Evolutionary conservation across 306 rosid genomes (phyloP).

Genomic region (Cucurbita ficifolia): DNA sequence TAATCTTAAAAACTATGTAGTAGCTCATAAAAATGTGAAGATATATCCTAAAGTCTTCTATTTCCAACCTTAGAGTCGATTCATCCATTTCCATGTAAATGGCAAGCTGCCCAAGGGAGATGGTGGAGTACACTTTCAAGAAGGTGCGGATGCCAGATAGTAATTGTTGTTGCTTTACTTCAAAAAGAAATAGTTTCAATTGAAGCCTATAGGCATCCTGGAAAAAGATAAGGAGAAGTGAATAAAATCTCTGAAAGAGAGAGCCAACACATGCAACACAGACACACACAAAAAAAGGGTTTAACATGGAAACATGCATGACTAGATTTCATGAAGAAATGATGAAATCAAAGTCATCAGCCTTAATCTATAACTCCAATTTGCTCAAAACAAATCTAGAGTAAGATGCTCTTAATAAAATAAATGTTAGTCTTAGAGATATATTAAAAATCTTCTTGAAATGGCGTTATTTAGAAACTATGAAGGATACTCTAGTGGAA

Average conservation of each 20-base stretch:
- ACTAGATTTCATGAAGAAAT: background rate
- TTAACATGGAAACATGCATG: background rate
- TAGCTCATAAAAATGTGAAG: background rate
- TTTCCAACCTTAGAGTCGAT: slow-evolving; percentile 58
- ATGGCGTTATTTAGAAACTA: background rate
- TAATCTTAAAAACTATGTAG: background rate
- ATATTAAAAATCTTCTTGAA: background rate
- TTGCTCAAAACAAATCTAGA: background rate
- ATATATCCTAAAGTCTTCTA: slow-evolving; percentile 6
- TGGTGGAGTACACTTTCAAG: slow-evolving; percentile 78
- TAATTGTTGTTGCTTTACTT: slow-evolving; percentile 93
- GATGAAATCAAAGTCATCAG: background rate
- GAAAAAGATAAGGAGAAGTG: slow-evolving; percentile 7
- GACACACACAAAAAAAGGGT: background rate
- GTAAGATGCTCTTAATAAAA: background rate
- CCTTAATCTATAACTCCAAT: background rate
- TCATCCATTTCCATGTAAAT: slow-evolving; percentile 96
- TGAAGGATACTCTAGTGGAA: background rate
- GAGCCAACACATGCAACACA: background rate
- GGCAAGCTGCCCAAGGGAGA: slow-evolving; percentile 70
- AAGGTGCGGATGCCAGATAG: slow-evolving; percentile 80
- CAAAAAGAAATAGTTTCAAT: slow-evolving; percentile 81
- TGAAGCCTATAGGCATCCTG: slow-evolving; percentile 99
- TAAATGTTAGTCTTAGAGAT: background rate
- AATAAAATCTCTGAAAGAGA: background rate